phyloP scores from a whole-genome alignment of 2,329 filamentous ascomycete genomes.

The Rhynchosporium graminicola region DNA sequence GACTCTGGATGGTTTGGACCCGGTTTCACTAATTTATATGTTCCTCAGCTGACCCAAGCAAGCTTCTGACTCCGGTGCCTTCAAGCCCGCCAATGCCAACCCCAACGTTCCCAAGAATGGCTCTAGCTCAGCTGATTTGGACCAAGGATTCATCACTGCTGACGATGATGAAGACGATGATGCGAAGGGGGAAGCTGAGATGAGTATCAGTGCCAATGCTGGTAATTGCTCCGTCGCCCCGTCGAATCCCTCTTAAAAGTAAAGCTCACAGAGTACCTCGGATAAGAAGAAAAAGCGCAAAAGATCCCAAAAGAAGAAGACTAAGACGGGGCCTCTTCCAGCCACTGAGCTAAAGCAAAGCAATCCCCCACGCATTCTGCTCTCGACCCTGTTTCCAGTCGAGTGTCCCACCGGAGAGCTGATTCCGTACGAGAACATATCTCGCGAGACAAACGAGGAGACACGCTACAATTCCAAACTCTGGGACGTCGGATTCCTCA shows the following conservation, averaged over 20 bases:
- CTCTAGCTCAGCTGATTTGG: conserved; percentile 32
- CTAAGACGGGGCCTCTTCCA: conserved; percentile 46
- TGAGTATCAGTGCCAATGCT: conserved; percentile 20
- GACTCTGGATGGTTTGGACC: conserved; percentile 28
- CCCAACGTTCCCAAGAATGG: conserved; percentile 19
- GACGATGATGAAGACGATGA: conserved; percentile 31
- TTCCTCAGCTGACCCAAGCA: background rate
- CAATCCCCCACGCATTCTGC: conserved; percentile 70
- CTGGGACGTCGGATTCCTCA: conserved; percentile 58
- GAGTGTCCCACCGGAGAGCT: conserved; percentile 76
- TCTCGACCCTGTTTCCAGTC: conserved; percentile 71
- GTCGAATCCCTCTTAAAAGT: no score
- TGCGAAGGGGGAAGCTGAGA: conserved; percentile 21
- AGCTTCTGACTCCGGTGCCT: conserved; percentile 28
- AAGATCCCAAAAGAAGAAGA: conserved; percentile 73
- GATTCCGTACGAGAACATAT: conserved; percentile 75
- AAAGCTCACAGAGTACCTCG: conserved; percentile 9
- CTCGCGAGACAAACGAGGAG: conserved; percentile 78
- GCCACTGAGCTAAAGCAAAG: conserved; percentile 59
- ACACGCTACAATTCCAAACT: conserved; percentile 78
- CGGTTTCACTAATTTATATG: background rate
- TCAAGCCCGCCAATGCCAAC: conserved; percentile 26
- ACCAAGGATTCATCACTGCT: conserved; percentile 30
- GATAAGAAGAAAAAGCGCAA: conserved; percentile 76
- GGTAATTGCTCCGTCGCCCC: conserved; percentile 16